Evolutionary conservation across 2,329 filamentous ascomycete species (phyloP).

Genomic region (Epichloe festucae): DNA sequence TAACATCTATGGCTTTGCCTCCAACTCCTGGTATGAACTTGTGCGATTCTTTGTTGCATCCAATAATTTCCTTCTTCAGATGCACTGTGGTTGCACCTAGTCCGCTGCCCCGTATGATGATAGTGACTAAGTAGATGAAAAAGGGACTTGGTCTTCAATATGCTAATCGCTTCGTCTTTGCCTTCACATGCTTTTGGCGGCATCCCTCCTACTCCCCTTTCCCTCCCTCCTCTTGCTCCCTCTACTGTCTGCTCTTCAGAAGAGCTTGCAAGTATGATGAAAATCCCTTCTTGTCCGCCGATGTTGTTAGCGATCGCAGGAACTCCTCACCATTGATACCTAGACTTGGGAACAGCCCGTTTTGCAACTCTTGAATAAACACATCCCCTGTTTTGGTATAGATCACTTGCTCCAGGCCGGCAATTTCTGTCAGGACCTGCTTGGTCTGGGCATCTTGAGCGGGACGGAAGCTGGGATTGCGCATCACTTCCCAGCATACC

Average conservation of each 20-base stretch:
- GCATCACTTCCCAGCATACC: slow-evolving; percentile 79
- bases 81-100: background rate
- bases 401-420: slow-evolving; percentile 74
- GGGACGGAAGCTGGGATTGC: slow-evolving; percentile 65
- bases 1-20: background rate
- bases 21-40: slow-evolving; percentile 2
- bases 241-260: slow-evolving; percentile 31
- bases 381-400: slow-evolving; percentile 78
- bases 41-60: background rate
- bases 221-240: background rate
- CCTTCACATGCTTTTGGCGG: background rate
- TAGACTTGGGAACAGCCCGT: slow-evolving; percentile 49
- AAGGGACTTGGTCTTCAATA: background rate
- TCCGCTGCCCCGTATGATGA: background rate
- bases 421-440: slow-evolving; percentile 79
- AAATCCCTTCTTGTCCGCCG: slow-evolving; percentile 46
- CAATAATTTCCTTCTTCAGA: background rate
- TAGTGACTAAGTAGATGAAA: background rate
- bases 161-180: background rate
- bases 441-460: slow-evolving; percentile 74
- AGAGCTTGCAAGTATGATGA: slow-evolving; percentile 50
- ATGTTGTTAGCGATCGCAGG: slow-evolving; percentile 43
- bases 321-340: slow-evolving; percentile 51
- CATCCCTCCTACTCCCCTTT: background rate
- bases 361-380: slow-evolving; percentile 59